Evolutionary conservation across 2,329 filamentous ascomycete genomes (phyloP), one percentile per base, ranked within the genome.

Genomic region (Exophiala xenobiotica): DNA sequence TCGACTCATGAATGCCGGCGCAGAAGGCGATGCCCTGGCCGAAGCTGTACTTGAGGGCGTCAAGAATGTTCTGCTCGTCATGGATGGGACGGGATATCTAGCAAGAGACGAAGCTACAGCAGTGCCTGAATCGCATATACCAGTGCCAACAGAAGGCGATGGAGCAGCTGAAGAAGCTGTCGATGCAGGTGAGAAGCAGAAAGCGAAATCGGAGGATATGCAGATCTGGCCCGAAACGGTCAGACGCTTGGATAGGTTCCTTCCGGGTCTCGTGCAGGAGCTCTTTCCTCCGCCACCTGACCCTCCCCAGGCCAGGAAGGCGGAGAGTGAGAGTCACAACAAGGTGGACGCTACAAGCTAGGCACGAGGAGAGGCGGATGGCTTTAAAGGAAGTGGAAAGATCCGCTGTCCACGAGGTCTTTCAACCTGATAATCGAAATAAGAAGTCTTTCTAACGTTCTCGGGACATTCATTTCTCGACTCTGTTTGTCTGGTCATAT

Each of bases 1-100:
- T 68, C 84, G 93, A 19, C 78, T 99, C 58, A 95, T 96, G 85
- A 96, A 96, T 65, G 89, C 57, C n/a, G 59, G 59, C 20, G 51
- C 56, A 9, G 58, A 61, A 38, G 56, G 53, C 11, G 61, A 62
- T 37, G 55, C 57, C 55, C 61, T 95, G 85, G 90, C 95, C 71
- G 93, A 99, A 74, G 92, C 93, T 9, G 90, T 97, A 2, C 88
- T 89, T 0, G 93, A 99, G 70, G 93, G 90, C 59, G 75, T 99
- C 51, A 99, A 99, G 73, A 99, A 99, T 60, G 90, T 97, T 46
- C 76, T 97, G 19, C 78, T 99, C 7, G 93, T 99, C 63, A 96
- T 99, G 90, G 85, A 88, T 4, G 93, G 86, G 67, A 91, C 87
- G 44, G 91, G 88, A 27, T 91, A 88, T 63, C 80, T 99, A 4